Base-by-base conservation (phyloP, 306 rosid species). In the Begonia fuchsioides region DNA sequence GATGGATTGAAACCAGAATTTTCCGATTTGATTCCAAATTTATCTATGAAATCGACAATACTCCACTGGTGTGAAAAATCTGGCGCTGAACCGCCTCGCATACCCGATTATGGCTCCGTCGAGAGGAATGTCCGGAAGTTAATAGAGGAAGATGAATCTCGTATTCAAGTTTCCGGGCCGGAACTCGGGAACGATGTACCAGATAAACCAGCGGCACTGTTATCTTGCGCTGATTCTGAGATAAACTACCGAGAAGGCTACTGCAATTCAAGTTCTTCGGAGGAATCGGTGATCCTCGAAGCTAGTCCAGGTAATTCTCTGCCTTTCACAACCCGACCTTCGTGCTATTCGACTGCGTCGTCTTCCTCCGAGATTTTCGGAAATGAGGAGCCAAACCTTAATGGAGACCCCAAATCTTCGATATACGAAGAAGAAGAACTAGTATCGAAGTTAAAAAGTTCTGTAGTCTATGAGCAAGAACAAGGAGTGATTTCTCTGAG, bases 221-320 rank as follows among this genome's bases (percentile, higher is more conserved):
- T 67, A 69, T 75, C 94, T 5, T 94, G 85, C 74, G 95, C 98
- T 11, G 87, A 71, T 43, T 85, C 98, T 0, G 95, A 90, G 65
- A 52, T 85, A 1, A 77, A 81, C 8, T 87, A 63, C 41, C 85
- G 92, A 15, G 69, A 61, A n/a, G 70, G 71, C 44, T 62, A 38
- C 16, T 73, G 64, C 63, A 64, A 68, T 60, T 68, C 66, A 17
- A 73, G 72, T 66, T 68, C 74, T 17, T 73, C 75, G 44, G 79
- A 73, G 40, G 79, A 73, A 39, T 73, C 79, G 9, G 75, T 73
- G 7, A 53, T 73, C 8, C 58, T 60, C 48, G 62, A 48, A 19
- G 62, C 38, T 16, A 82, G 88, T 55, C 87, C 94, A 0, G 76
- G 69, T 0, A 84, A 77, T 45, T 93, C 92, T 38, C 52, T 84